phyloP scores from a whole-genome alignment of 2,329 filamentous ascomycete species.

The Ophiostoma angusticollis region DNA sequence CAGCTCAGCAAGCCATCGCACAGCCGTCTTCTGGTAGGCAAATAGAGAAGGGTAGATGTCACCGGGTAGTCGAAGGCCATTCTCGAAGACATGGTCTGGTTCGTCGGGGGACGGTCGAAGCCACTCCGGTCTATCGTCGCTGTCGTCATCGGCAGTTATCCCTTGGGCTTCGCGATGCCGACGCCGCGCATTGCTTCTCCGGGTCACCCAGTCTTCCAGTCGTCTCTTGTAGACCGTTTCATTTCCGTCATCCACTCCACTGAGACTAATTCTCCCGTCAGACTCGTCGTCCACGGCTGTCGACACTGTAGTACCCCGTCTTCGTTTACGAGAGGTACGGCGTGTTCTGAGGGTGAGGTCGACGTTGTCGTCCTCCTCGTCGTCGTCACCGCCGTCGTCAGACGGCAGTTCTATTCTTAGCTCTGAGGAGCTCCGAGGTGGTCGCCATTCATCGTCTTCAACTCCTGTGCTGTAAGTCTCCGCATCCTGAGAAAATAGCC shows the following conservation, averaged over 20 bases:
- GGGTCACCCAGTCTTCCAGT: conserved; percentile 59
- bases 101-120: conserved; percentile 75
- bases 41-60: conserved; percentile 90
- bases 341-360: conserved; percentile 15
- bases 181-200: conserved; percentile 30
- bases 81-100: conserved; percentile 61
- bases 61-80: conserved; percentile 69
- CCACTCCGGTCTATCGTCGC: conserved; percentile 52
- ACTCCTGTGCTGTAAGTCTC: conserved; percentile 29
- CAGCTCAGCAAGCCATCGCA: conserved; percentile 91
- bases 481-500: conserved; percentile 6
- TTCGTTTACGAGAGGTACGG: conserved; percentile 26
- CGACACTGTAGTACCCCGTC: neutral
- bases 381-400: conserved; percentile 11
- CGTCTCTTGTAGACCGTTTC: conserved; percentile 67
- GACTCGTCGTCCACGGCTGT: conserved; percentile 4
- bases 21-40: conserved; percentile 92
- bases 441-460: conserved; percentile 20
- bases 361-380: conserved; percentile 5
- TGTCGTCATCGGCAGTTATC: conserved; percentile 25
- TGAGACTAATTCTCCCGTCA: conserved; percentile 34
- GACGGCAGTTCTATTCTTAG: conserved; percentile 1
- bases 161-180: conserved; percentile 22
- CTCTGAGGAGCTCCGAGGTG: conserved; percentile 17
- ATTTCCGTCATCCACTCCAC: conserved; percentile 73